Base-by-base conservation (phyloP, 306 rosid species). In the Gastrolobium bilobum region DNA sequence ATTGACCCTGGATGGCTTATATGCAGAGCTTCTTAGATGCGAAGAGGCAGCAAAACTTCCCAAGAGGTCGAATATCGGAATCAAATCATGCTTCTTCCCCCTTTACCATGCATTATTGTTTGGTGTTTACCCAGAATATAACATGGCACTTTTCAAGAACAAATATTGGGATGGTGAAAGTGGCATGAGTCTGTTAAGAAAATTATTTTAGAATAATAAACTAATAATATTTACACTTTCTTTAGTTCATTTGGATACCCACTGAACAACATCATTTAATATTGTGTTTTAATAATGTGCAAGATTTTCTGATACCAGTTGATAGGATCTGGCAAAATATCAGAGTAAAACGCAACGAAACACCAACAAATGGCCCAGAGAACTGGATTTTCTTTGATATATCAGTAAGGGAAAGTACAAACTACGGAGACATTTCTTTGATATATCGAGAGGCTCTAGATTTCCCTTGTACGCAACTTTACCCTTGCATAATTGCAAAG, bases 11-110 rank as follows among this genome's bases (percentile, higher is more conserved):
- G 89, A 88, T 80, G 98, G 99, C 83, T 87, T 96, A 67, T 96
- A 96, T 81, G 96, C 99, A 0, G 99, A 96, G 90, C 99, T 96
- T 77, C 94, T 93, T 38, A 91, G 90, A 79, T 84, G 88, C 10
- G 99, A 96, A 88, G 99, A 96, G 86, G 99, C 99, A 20, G 85
- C 99, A 76, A 96, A 96, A 88, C 97, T 93, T 90, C 99, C 99
- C 62, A 88, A 93, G 90, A 91, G 99, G 99, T 93, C 79, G 52
- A 9, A 68, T 79, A 10, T 65, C 81, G 39, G 20, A 81, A 54
- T 20, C 69, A 78, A 84, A 61, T 37, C 42, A 30, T 43, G 33
- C 50, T 77, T 42, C 56, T 63, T 63, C 42, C 54, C 26, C 26
- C 26, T 71, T 50, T 72, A 48, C 44, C 71, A 56, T 84, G 77